Conservation (phyloP, 2,329 filamentous ascomycete species). For the Monosporascus sp. region DNA sequence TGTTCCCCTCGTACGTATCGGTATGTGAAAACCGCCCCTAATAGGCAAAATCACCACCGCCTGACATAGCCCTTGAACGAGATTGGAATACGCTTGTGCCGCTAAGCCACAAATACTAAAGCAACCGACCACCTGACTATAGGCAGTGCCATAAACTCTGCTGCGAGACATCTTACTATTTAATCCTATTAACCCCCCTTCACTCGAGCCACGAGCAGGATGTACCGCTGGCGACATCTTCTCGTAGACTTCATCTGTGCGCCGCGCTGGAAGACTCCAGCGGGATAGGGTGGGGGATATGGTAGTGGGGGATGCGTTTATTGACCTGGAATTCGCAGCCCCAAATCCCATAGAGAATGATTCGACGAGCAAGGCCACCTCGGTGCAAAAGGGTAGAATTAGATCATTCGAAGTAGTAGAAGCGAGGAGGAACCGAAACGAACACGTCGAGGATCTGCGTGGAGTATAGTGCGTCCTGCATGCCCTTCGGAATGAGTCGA, state of each 20-base stretch:
- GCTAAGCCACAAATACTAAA: constrained; percentile 2
- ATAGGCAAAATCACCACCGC: not conserved
- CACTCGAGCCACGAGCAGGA: no score
- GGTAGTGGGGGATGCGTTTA: not conserved
- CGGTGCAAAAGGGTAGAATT: not conserved
- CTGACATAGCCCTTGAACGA: not conserved
- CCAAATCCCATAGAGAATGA: not conserved
- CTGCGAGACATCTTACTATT: not conserved
- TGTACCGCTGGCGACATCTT: no score
- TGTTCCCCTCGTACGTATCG: not conserved
- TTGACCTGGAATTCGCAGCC: not conserved
- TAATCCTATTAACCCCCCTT: not conserved
- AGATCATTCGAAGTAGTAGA: not conserved
- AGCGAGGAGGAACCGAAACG: constrained; percentile 1
- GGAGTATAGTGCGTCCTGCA: not conserved
- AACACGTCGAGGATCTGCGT: not conserved
- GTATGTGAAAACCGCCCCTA: not conserved
- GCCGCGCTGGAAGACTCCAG: not conserved
- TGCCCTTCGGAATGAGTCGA: not conserved
- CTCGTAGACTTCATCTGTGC: no score
- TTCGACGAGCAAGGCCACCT: not conserved
- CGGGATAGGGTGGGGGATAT: not conserved
- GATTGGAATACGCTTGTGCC: not conserved
- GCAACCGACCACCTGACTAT: constrained; percentile 20
- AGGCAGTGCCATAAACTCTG: not conserved